Evolutionary conservation across 2,329 filamentous ascomycete species (phyloP).

Genomic region (Onygenales sp.): DNA sequence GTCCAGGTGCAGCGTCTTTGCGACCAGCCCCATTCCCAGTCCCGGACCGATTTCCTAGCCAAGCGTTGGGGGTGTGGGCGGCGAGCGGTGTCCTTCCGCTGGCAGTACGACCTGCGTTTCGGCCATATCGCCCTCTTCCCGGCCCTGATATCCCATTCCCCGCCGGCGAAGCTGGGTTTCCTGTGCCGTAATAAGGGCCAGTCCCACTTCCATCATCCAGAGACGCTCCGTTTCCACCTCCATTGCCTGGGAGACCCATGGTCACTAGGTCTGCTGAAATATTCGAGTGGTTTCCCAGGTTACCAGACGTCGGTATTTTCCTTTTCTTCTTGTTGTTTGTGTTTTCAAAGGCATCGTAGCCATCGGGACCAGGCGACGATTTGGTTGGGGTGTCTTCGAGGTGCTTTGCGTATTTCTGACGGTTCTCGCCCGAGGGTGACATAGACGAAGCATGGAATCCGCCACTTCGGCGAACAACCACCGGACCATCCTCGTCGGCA

Average conservation of each 20-base stretch:
- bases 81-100: constrained; percentile 55
- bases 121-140: constrained; percentile 74
- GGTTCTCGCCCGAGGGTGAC: constrained; percentile 23
- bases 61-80: constrained; percentile 48
- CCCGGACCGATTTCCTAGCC: constrained; percentile 38
- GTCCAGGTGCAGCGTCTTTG: constrained; percentile 35
- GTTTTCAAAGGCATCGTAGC: constrained; percentile 96
- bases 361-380: constrained; percentile 67
- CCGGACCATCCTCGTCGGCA: constrained; percentile 49
- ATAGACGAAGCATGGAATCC: constrained; percentile 30
- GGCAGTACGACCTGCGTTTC: constrained; percentile 38
- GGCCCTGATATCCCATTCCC: constrained; percentile 71
- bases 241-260: constrained; percentile 47
- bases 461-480: constrained; percentile 32
- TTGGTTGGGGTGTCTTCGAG: constrained; percentile 27
- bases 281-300: constrained; percentile 49
- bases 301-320: constrained; percentile 86
- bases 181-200: constrained; percentile 48
- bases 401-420: constrained; percentile 19
- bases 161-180: constrained; percentile 43
- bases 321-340: constrained; percentile 99
- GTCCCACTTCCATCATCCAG: constrained; percentile 36
- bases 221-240: constrained; percentile 35
- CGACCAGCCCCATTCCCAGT: constrained; percentile 32
- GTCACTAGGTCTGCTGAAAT: constrained; percentile 56